Evolutionary conservation across 73 alveolate genomes (phyloP), one percentile per base, ranked within the genome.

Genomic region (Paramecium bursaria): DNA sequence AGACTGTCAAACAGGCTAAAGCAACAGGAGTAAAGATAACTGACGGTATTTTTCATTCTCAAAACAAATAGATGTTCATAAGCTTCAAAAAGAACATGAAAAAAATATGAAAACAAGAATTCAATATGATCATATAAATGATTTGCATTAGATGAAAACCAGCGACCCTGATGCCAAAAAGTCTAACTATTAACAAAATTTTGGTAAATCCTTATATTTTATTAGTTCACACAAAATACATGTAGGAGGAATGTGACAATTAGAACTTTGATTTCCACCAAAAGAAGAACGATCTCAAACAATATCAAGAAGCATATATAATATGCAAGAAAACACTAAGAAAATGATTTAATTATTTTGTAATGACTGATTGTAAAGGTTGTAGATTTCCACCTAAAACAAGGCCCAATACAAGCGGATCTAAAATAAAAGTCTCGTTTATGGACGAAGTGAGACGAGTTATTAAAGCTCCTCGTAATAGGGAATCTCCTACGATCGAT

Each of bases 191-290:
- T 35, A 79, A 46, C 48, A 79, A 22, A 33, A 54, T 11, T 61
- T 49, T 73, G 50, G 89, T 79, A 79, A 39, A 29, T 5, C 11
- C 0, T 7, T 74, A 22, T 74, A 29, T 11, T 22, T 25, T 74
- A 53, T 39, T 7, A 79, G 89, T 53, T n/a, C 50, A 33, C 49
- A 79, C 89, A 30, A 50, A 79, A 29, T 61, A 79, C 44, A 79
- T 79, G 89, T n/a, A 79, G 54, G 53, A 79, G 10, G 89, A 79
- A 53, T 79, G 89, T 23, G 89, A 79, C 31, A 60, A 79, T 79
- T 46, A 79, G 74, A 79, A 52, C 35, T 79, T 79, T 13, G 89
- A 79, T 79, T 42, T 33, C 15, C 89, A 79, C 23, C 42, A 79
- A 46, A 61, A 46, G 75, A 79, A 79, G 47, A 79, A 79, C 29